phyloP scores from a whole-genome alignment of 164 flowering plant genomes.

The Platanus orientalis region DNA sequence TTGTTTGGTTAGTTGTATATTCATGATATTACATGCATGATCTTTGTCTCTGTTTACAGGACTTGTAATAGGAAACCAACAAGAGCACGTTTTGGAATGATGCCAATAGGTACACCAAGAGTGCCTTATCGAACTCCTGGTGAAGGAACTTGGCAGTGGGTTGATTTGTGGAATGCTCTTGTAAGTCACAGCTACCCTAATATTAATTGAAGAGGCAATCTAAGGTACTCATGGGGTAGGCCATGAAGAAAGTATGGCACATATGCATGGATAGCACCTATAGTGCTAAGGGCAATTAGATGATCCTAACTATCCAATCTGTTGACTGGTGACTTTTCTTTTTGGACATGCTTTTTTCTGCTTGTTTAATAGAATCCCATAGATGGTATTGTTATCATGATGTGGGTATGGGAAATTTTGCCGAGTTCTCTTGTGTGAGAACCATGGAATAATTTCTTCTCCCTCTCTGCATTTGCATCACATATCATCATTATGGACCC shows the following conservation, averaged over 20 bases:
- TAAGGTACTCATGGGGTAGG: neutral
- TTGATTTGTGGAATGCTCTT: conserved; percentile 91
- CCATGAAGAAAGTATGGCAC: no score
- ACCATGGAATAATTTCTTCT: neutral
- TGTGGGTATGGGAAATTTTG: neutral
- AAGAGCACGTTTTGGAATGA: conserved; percentile 57
- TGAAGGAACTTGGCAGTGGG: conserved; percentile 86
- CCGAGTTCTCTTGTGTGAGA: neutral
- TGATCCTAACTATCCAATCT: neutral
- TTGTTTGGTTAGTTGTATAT: neutral
- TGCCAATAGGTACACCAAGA: conserved; percentile 87
- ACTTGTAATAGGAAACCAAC: conserved; percentile 31
- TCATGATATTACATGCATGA: conserved; percentile 7
- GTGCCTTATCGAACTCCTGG: conserved; percentile 70
- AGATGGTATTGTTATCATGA: neutral
- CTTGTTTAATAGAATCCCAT: neutral
- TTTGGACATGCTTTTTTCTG: neutral
- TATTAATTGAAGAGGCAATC: neutral
- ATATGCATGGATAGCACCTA: neutral
- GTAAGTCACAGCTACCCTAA: conserved; percentile 44
- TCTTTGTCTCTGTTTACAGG: conserved; percentile 32
- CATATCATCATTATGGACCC: neutral
- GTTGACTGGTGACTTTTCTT: neutral
- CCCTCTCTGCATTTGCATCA: neutral
- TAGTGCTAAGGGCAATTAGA: neutral